phyloP scores from a whole-genome alignment of 177 flowering plant genomes.

The Vitis hybrid region DNA sequence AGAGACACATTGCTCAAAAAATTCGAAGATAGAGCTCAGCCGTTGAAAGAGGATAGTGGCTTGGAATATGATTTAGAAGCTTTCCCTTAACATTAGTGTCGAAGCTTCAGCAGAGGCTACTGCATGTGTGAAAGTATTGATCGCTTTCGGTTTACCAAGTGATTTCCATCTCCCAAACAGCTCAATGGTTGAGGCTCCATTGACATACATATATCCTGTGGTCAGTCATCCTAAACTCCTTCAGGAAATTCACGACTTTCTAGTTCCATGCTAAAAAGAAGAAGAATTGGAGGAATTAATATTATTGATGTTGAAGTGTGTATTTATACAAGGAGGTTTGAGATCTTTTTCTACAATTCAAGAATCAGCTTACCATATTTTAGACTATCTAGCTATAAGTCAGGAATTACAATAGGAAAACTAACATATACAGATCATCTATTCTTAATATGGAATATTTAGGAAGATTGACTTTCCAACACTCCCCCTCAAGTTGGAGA shows the following conservation, averaged over 20 bases:
- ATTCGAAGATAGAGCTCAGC: too few relatives aligned
- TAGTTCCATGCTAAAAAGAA: slow-evolving; percentile 2
- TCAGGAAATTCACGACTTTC: slow-evolving; percentile 35
- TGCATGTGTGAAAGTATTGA: slow-evolving; percentile 82
- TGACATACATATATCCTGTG: slow-evolving; percentile 68
- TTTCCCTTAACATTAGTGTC: slow-evolving; percentile 46
- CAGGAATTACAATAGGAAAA: too few relatives aligned
- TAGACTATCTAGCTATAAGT: too few relatives aligned
- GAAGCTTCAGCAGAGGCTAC: slow-evolving; percentile 78
- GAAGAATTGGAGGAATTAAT: too few relatives aligned
- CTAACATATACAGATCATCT: too few relatives aligned
- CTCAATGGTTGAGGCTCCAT: slow-evolving; percentile 66
- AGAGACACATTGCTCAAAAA: slow-evolving; percentile 30
- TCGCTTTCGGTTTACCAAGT: slow-evolving; percentile 56
- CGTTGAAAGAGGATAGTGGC: slow-evolving; percentile 71
- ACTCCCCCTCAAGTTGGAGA: too few relatives aligned
- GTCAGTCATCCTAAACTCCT: slow-evolving; percentile 29
- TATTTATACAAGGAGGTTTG: too few relatives aligned
- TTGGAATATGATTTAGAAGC: slow-evolving; percentile 80
- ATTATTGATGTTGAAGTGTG: too few relatives aligned
- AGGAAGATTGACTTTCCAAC: too few relatives aligned
- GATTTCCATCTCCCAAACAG: slow-evolving; percentile 38
- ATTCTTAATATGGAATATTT: too few relatives aligned
- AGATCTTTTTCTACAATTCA: too few relatives aligned
- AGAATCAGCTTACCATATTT: too few relatives aligned